Conservation (phyloP, 2,329 filamentous ascomycete genomes). For the Cryphonectria nitschkei region DNA sequence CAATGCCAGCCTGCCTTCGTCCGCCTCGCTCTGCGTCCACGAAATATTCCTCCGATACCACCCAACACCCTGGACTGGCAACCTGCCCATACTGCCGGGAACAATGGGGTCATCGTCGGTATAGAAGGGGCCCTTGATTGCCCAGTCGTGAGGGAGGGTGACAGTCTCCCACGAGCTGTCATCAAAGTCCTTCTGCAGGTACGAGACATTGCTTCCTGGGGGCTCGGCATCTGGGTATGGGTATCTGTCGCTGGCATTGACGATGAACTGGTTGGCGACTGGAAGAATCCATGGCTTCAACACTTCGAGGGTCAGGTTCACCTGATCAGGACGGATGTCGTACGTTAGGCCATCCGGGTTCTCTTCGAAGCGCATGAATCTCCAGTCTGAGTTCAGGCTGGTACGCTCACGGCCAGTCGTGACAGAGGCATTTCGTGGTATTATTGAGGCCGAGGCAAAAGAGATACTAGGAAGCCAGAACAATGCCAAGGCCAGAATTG, state of each 20-base stretch:
- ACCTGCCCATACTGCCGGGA: conserved; percentile 44
- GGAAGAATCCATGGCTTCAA: conserved; percentile 27
- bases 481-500: background rate
- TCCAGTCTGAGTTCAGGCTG: conserved; percentile 19
- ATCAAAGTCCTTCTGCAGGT: conserved; percentile 32
- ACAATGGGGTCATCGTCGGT: conserved; percentile 39
- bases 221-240: conserved; percentile 7
- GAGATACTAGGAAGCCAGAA: background rate
- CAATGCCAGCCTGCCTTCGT: conserved; percentile 45
- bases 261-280: conserved; percentile 19
- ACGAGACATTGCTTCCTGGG: conserved; percentile 21
- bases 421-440: background rate
- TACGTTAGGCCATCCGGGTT: conserved; percentile 24
- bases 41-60: conserved; percentile 53
- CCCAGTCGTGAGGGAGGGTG: conserved; percentile 54
- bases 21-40: conserved; percentile 34
- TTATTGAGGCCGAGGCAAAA: background rate
- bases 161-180: conserved; percentile 47
- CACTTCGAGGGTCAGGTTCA: conserved; percentile 11
- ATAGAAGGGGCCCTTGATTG: conserved; percentile 50
- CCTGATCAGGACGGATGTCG: conserved; percentile 24
- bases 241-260: background rate
- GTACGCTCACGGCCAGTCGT: conserved; percentile 12
- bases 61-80: conserved; percentile 56
- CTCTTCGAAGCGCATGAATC: conserved; percentile 15